phyloP scores from a whole-genome alignment of 1,284 basidiomycete species.

The Chalciporus sp. region DNA sequence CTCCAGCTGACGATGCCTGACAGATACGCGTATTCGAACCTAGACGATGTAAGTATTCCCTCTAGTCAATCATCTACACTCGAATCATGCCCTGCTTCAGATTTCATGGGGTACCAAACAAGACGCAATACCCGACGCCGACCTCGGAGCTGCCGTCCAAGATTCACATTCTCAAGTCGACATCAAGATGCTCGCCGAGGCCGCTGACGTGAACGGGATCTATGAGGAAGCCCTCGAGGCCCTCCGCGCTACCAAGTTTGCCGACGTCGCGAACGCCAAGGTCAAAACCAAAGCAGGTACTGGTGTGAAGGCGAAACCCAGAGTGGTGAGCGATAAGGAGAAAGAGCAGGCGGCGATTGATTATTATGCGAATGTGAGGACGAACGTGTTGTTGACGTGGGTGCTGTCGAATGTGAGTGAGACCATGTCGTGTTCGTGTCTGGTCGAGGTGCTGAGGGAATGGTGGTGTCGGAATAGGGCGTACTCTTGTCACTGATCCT shows the following conservation, averaged over 20 bases:
- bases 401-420: constrained; percentile 77
- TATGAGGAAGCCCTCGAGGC: constrained; percentile 91
- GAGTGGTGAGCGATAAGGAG: constrained; percentile 49
- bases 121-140: constrained; percentile 65
- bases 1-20: constrained; percentile 4
- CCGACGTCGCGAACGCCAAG: constrained; percentile 24
- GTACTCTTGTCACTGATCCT: constrained; percentile 77
- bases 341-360: constrained; percentile 81
- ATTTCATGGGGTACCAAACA: constrained; percentile 94
- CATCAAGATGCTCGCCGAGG: constrained; percentile 84
- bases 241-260: constrained; percentile 70
- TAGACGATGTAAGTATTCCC: constrained; percentile 62
- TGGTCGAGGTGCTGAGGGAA: background rate
- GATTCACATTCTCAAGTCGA: constrained; percentile 83
- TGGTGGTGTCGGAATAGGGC: constrained; percentile 47
- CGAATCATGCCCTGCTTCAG: constrained; percentile 35
- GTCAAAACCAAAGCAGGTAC: constrained; percentile 13
- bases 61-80: background rate
- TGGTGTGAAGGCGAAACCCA: constrained; percentile 28
- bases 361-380: constrained; percentile 89
- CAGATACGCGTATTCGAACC: constrained; percentile 80
- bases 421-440: background rate
- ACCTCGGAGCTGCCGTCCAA: constrained; percentile 81
- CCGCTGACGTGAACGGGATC: constrained; percentile 84
- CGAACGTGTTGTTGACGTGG: constrained; percentile 89